Base-by-base conservation (phyloP, 2,329 filamentous ascomycete species). In the Aureobasidium uvarum region DNA sequence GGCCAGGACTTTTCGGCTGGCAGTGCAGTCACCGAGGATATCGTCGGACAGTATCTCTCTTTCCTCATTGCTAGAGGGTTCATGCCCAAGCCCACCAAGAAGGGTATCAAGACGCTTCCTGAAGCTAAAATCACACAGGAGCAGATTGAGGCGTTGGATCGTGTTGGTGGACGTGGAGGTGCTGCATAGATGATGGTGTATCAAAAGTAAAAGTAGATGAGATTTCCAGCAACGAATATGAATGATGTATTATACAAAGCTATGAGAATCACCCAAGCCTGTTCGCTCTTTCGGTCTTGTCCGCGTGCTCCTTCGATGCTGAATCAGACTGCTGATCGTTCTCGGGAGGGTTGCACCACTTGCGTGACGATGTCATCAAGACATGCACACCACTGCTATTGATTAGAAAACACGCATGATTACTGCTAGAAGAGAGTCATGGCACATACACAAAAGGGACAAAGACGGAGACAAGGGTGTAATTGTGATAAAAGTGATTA, bases 31-130 rank as follows among this genome's bases (percentile, higher is more conserved):
- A 84, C 80, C 1, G 72, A 83, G 64, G 84, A 88, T 67, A 83
- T 83, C 41, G 81, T 90, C 18, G 88, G 87, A 4, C 74, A 84
- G 20, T 91, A 89, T 72, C 75, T 89, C 59, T 80, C 83, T 33
- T 91, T 88, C 72, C 77, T 91, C 43, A 81, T 85, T 3, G 81
- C 82, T 67, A 81, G 86, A 68, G 85, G 85, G 5, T 91, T 90
- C 76, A 81, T 91, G 73, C 77, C 80, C 4, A 70, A 73, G 58
- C 84, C 84, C 1, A 68, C 65, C 5, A 66, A 66, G 50, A 60
- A 70, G 60, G 62, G 66, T n/a, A 64, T 18, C 59, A 75, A 74
- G 71, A 63, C 70, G 14, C 71, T 86, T 62, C 84, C 84, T 1
- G 70, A 71, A 38, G 74, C 80, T 10, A 72, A 77, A 64, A 71